Evolutionary conservation across 2,329 filamentous ascomycete genomes (phyloP), one percentile per base, ranked within the genome.

Genomic region (Penicillium oxalicum): DNA sequence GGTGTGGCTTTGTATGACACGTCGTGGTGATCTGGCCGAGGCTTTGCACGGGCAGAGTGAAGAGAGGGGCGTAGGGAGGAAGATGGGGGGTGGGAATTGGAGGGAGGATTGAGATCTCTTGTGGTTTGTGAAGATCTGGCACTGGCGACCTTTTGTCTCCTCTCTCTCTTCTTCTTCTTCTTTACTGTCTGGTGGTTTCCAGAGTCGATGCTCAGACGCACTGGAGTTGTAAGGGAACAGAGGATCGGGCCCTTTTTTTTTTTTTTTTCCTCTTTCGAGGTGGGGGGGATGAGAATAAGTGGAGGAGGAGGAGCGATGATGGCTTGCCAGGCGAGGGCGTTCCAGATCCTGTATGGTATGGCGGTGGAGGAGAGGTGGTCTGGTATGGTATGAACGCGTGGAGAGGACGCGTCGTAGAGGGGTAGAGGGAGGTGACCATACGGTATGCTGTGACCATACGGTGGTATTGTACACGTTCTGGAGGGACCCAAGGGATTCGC

Each of bases 271-370:
- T 7, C 7, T 8, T 7, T 32, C 3, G 44, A 42, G 39, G 40
- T 40, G 47, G 47, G 51, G 54, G 50, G 45, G 48, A 44, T 45
- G 35, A 45, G n/a, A 24, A 24, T 18, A 32, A 45, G 45, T 45
- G 45, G 53, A 52, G 57, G 50, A 55, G 55, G 54, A 57, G 55
- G 51, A 29, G 44, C 34, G 25, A 48, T 52, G 40, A 40, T 29
- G 50, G 49, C 45, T 44, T 44, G 42, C 32, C 42, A 36, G 32
- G 26, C 18, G 45, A 29, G 33, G n/a, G 40, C 29, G 32, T 29
- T 47, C 49, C 49, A 6, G 32, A 58, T 63, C 51, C 55, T 44
- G 61, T 66, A 66, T 62, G 53, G 64, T 65, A 55, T 53, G n/a
- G 8, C 48, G 40, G 0, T 40, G 50, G 50, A 28, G 2, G 5